A percentile compares a stretch with the other conserved stretches of the same genome.
These are phyloP conservation scores for Knufia fluminis DNA, from an alignment of 2,329 filamentous ascomycete genomes.

Conservation along the genomic window DNA sequence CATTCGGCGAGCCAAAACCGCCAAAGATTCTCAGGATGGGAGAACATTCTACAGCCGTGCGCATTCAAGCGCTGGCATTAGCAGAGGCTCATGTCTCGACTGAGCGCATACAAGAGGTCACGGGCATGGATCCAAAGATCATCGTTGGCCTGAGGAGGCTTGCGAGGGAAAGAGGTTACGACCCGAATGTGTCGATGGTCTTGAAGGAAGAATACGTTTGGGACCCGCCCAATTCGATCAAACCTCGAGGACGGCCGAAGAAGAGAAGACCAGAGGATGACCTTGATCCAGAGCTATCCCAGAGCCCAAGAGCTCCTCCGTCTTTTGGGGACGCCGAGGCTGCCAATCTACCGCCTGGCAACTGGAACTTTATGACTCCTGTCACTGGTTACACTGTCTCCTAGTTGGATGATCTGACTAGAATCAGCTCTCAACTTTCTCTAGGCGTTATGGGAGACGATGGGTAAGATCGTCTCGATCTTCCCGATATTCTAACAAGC, in stretches of 20 bases:
- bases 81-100: constrained; percentile 22
- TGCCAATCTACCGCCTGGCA: constrained; percentile 21
- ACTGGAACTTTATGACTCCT: constrained; percentile 24
- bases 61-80: constrained; percentile 22
- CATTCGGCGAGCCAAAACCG: constrained; percentile 17
- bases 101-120: constrained; percentile 23
- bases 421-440: too few relatives aligned
- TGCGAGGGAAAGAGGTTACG: constrained; percentile 23
- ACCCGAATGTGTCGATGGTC: constrained; percentile 22
- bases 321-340: constrained; percentile 8
- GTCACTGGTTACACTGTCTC: constrained; percentile 19
- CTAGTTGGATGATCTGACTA: constrained; percentile 8
- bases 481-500: too few relatives aligned
- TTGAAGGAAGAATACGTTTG: constrained; percentile 24
- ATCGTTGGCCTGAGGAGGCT: constrained; percentile 20
- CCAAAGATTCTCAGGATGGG: constrained; percentile 23
- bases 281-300: constrained; percentile 24
- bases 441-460: too few relatives aligned
- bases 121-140: constrained; percentile 23
- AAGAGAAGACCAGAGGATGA: constrained; percentile 25
- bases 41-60: constrained; percentile 21
- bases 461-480: too few relatives aligned
- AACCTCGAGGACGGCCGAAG: constrained; percentile 23
- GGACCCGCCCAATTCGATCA: constrained; percentile 21
- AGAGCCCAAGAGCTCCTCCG: constrained; percentile 7